Evolutionary conservation across 2,329 filamentous ascomycete genomes (phyloP), one percentile per base, ranked within the genome.

Genomic region (Alternaria burnsii): DNA sequence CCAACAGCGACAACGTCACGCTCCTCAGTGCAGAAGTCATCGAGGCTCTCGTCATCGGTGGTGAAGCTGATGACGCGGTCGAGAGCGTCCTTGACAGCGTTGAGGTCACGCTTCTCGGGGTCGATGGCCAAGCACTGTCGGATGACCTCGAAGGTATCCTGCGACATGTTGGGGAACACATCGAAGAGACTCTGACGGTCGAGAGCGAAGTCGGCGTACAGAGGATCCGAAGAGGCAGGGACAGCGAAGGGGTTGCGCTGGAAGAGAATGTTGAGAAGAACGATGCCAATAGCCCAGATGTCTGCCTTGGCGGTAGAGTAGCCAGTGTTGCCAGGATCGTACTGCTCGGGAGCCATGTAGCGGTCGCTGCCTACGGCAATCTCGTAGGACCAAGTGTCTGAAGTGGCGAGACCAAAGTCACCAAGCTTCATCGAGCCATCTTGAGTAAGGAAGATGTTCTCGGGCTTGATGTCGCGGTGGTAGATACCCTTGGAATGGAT

Each of bases 321-420:
- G 61, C 95, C 95, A 65, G 87, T 88, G 64, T 89, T 90, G 69
- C 89, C 88, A 54, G 94, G 93, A 78, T 98, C 94, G 73, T 95
- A 98, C 80, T 99, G 95, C 81, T 99, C 95, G 5, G 95, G 95
- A 57, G 95, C 94, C 95, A 99, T 99, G 83, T 99, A 99, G 57
- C 95, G 93, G 77, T 99, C 95, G 77, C 95, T 98, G 68, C 95
- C 95, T 47, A 99, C 95, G 63, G 92, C 95, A 65, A 91, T 90
- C 83, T 99, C 95, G 72, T 91, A 91, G 24, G 92, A 96, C 93
- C 93, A 97, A 70, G 89, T 85, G 63, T 97, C 93, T 7, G 89
- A 91, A 11, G 94, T 97, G 52, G 94, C 94, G 65, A 99, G 85
- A 55, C 95, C 95, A 77, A 98, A 97, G 80, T 99, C 95, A 73